These are phyloP conservation scores for Microbotryum saponariae DNA, from an alignment of 1,284 basidiomycete genomes.

Conservation along the genomic window DNA sequence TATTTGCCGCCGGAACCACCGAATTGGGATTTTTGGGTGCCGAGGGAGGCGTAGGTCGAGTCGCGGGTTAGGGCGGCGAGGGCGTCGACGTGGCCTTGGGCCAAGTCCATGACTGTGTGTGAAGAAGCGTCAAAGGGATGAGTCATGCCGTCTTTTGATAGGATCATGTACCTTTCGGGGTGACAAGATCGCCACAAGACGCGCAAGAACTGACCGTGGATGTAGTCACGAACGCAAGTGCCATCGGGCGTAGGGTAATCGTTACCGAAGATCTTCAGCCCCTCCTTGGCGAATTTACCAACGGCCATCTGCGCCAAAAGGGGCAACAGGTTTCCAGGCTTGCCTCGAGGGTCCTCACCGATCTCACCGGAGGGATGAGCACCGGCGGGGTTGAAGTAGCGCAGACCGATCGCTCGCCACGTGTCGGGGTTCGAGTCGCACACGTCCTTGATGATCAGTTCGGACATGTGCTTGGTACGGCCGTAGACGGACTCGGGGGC, in stretches of 20 bases:
- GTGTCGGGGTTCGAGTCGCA: slow-evolving; percentile 64
- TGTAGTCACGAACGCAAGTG: slow-evolving; percentile 94
- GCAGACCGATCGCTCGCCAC: slow-evolving; percentile 74
- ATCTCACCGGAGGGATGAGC: slow-evolving; percentile 93
- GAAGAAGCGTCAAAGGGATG: background rate
- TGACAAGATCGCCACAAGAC: background rate
- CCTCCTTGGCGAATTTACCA: slow-evolving; percentile 72
- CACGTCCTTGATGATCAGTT: slow-evolving; percentile 82
- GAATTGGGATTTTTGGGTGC: slow-evolving; percentile 41
- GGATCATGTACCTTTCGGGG: background rate
- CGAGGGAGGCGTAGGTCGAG: slow-evolving; percentile 46
- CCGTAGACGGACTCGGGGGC: slow-evolving; percentile 90
- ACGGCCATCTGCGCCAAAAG: slow-evolving; percentile 92
- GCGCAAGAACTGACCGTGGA: slow-evolving; percentile 52
- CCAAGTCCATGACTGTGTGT: slow-evolving; percentile 71
- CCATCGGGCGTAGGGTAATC: slow-evolving; percentile 97
- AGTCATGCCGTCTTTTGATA: background rate
- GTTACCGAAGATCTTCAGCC: slow-evolving; percentile 89
- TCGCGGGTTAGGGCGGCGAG: slow-evolving; percentile 71
- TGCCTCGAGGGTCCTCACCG: slow-evolving; percentile 91
- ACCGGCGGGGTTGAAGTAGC: slow-evolving; percentile 74
- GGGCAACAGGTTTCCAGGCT: slow-evolving; percentile 90
- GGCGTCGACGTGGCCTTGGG: slow-evolving; percentile 84
- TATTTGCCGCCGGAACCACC: slow-evolving; percentile 51
- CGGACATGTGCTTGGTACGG: slow-evolving; percentile 89